Evolutionary conservation across 805 yeast genomes (phyloP).

Genomic region (Pichia scutulata): DNA sequence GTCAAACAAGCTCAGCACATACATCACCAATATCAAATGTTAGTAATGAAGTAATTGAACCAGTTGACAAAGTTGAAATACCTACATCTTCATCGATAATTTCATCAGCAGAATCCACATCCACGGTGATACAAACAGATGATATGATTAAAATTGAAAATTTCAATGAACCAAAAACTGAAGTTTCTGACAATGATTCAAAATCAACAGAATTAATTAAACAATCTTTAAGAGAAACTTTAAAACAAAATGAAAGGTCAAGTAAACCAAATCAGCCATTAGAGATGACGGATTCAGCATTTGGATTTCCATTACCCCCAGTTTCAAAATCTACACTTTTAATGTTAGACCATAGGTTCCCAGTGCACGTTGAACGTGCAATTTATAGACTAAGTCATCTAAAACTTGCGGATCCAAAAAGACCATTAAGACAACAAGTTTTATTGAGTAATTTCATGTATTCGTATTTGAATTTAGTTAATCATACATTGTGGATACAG

Average conservation of each 20-base stretch:
- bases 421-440: conserved; percentile 90
- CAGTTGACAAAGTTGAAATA: not conserved
- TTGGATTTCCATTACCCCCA: conserved; percentile 83
- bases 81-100: not conserved
- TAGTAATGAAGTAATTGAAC: not conserved
- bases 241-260: conserved; percentile 24
- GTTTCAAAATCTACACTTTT: conserved; percentile 67
- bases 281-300: conserved; percentile 67
- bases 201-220: conserved; percentile 8
- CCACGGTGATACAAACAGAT: not conserved
- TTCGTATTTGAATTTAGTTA: conserved; percentile 88
- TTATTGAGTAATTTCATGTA: conserved; percentile 94
- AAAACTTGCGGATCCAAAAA: conserved; percentile 87
- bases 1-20: not conserved
- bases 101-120: not conserved
- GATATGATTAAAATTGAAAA: not conserved
- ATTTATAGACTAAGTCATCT: conserved; percentile 87
- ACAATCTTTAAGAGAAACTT: conserved; percentile 16
- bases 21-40: not conserved
- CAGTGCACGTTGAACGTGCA: conserved; percentile 93
- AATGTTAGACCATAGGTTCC: conserved; percentile 81
- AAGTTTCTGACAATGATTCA: not conserved
- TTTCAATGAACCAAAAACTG: not conserved
- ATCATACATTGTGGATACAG: conserved; percentile 77
- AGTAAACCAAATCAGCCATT: conserved; percentile 49